Base-by-base conservation (phyloP, 2,329 filamentous ascomycete genomes). In the Sclerotiophoma versabilis region DNA sequence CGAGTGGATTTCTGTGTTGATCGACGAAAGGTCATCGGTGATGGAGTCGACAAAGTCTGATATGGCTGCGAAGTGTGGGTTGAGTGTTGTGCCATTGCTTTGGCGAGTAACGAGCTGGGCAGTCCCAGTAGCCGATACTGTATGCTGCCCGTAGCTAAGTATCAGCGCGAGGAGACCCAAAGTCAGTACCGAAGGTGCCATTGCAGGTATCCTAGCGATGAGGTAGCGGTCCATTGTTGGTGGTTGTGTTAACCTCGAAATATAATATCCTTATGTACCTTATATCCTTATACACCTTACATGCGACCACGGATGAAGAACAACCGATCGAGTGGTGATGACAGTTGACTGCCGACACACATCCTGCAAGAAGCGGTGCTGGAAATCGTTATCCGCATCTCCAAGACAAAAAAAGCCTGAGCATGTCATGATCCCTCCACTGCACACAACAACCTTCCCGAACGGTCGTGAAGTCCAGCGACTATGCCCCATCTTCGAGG, bases 1-100 rank as follows among this genome's bases (percentile, higher is more conserved):
- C 41, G 82, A 79, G 63, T 82, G 80, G 15, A 84, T 81, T 50
- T 77, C 77, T 33, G 80, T 77, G 65, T 80, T 83, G 50, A 84
- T 69, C 3, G 68, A 69, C 68, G 80, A 79, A 12, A 84, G 64
- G 3, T 59, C 39, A 7, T 61, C 49, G 8, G 46, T 49, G 14
- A 59, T 54, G 5, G 51, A 59, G 30, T 61, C 58, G 19, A 61
- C 26, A 30, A 59, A 61, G 20, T 54, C 47, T n/a, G 55, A 59
- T 8, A 61, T 61, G 3, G 58, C 49, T 10, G 49, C 34, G 29
- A 61, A 34, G 46, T 57, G 39, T 1, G 52, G 41, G 6, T 20
- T 54, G 4, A 33, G 25, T 1, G 37, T 6, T 38, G 55, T 59
- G 17, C 17, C 34, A 26, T 59, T 59, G 34, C 26, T 49, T 46